These are phyloP conservation scores for Blepharisma stoltei DNA, from an alignment of 73 alveolate genomes.

Conservation along the genomic window DNA sequence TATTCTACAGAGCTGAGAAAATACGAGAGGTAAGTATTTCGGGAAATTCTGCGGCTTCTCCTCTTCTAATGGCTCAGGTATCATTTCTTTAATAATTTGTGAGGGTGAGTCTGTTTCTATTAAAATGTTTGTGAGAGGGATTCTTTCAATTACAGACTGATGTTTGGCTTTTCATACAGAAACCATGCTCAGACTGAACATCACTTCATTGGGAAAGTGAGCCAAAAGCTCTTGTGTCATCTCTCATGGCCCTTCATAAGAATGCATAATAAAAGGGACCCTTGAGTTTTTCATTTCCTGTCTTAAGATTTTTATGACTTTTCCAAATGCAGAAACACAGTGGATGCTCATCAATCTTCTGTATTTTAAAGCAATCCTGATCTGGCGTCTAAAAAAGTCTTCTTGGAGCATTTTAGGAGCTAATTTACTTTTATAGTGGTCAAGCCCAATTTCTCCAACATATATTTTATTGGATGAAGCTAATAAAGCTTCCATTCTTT, in stretches of 20 bases:
- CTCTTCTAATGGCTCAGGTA: not conserved
- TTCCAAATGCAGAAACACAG: slow-evolving; percentile 26
- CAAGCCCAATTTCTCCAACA: slow-evolving; percentile 23
- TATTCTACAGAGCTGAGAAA: not conserved
- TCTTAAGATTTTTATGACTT: not conserved
- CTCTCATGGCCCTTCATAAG: slow-evolving; percentile 29
- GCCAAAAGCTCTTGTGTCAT: not conserved
- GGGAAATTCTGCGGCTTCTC: slow-evolving; percentile 1
- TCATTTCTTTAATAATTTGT: not conserved
- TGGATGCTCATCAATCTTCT: not conserved
- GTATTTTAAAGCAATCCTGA: slow-evolving; percentile 2
- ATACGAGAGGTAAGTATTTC: not conserved
- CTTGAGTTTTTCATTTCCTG: not conserved
- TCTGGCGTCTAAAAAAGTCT: not conserved
- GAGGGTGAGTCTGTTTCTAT: slow-evolving; percentile 29
- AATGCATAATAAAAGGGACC: not conserved
- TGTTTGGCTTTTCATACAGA: not conserved
- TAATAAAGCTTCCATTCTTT: not conserved
- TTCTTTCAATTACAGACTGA: not conserved
- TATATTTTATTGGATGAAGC: not conserved
- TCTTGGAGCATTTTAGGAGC: slow-evolving; percentile 4
- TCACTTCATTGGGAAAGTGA: not conserved
- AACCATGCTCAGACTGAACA: not conserved
- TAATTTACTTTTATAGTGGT: slow-evolving; percentile 3
- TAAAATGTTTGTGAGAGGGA: not conserved